Percentiles rank a stretch among this genome's conserved stretches.
phyloP scores from a whole-genome alignment of 345 rosid species.

The Eucalyptus sp. region DNA sequence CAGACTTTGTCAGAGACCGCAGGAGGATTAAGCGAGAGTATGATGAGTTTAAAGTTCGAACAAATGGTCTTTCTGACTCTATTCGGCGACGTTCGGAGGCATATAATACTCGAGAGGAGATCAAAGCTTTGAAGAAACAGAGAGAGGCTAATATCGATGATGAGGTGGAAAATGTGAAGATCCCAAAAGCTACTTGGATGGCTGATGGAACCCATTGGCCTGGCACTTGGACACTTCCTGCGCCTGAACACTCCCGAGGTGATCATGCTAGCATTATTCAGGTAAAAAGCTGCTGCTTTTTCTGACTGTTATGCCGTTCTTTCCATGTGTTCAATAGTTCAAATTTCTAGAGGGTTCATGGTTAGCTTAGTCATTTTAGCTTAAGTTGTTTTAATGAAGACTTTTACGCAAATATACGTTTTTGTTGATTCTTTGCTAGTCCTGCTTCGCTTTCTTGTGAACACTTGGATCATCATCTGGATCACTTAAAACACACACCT shows the following conservation, averaged over 20 bases:
- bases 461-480: background rate
- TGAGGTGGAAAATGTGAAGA: slow-evolving; percentile 41
- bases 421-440: background rate
- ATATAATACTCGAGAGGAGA: slow-evolving; percentile 58
- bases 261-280: slow-evolving; percentile 81
- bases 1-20: slow-evolving; percentile 70
- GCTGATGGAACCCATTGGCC: slow-evolving; percentile 80
- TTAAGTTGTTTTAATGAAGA: background rate
- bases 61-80: slow-evolving; percentile 55
- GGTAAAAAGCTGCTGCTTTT: slow-evolving; percentile 11
- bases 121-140: slow-evolving; percentile 53
- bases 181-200: slow-evolving; percentile 87
- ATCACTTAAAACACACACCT: background rate
- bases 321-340: background rate
- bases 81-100: slow-evolving; percentile 73
- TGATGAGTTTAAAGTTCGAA: slow-evolving; percentile 75
- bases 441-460: background rate
- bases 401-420: background rate
- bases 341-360: background rate
- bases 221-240: slow-evolving; percentile 58
- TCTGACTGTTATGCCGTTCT: background rate
- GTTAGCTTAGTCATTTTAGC: background rate
- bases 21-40: slow-evolving; percentile 62
- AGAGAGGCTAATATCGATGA: slow-evolving; percentile 34
- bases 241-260: slow-evolving; percentile 51